Evolutionary conservation across 129 eudicot genomes (phyloP).

Genomic region (Helichrysum umbraculigerum): DNA sequence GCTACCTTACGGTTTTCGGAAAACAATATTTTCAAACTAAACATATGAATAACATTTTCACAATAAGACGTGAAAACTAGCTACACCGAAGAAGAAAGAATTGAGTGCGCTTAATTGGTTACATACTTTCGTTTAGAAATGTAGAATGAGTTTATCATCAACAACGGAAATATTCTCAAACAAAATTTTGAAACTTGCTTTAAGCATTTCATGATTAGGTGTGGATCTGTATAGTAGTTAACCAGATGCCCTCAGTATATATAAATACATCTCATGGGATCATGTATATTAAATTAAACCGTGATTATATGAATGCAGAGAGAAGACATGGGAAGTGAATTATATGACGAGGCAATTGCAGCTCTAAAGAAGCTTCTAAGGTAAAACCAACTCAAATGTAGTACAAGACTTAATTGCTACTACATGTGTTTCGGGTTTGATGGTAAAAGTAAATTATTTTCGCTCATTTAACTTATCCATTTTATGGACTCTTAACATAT

Average conservation of each 20-base stretch:
- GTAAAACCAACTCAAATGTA: conserved; percentile 32
- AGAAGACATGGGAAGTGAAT: conserved; percentile 78
- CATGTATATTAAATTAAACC: background rate
- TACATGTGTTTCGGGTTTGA: too few species aligned
- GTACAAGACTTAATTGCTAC: background rate
- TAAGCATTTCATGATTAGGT: background rate
- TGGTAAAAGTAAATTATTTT: too few species aligned
- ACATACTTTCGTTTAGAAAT: background rate
- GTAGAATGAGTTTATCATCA: background rate
- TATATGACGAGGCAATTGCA: conserved; percentile 84
- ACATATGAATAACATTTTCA: background rate
- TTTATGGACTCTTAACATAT: too few species aligned
- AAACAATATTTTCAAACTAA: background rate
- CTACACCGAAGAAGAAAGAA: background rate
- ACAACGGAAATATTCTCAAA: background rate
- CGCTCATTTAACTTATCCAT: too few species aligned
- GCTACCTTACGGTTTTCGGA: background rate
- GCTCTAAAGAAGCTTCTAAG: conserved; percentile 84
- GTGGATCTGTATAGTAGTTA: background rate
- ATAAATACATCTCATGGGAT: background rate
- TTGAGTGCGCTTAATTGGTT: background rate
- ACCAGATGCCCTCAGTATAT: too few species aligned
- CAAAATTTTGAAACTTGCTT: conserved; percentile 13
- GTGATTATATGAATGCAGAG: conserved; percentile 45
- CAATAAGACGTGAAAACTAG: background rate